phyloP scores from a whole-genome alignment of 768 basidiomycete species.

The Nidula microcarpa region DNA sequence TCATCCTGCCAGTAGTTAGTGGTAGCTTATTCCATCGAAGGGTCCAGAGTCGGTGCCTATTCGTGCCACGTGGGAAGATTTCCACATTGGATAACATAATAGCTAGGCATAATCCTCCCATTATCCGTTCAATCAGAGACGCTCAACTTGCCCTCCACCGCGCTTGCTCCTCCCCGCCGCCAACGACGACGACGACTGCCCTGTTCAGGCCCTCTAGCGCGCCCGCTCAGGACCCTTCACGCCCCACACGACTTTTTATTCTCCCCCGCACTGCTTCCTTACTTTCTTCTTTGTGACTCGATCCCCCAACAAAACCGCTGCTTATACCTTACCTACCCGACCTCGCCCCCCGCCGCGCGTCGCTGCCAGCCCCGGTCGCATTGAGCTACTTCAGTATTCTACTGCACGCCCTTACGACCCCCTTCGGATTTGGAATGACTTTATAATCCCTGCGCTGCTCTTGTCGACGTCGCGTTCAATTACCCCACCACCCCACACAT shows the following conservation, averaged over 20 bases:
- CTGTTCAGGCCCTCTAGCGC: neutral
- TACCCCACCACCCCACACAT: neutral
- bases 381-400: neutral
- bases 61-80: no score
- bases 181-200: neutral
- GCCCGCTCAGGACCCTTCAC: neutral
- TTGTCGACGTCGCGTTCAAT: neutral
- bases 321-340: neutral
- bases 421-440: neutral
- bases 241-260: neutral
- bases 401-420: neutral
- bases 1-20: no score
- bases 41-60: no score
- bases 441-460: no score
- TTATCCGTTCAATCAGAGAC: no score
- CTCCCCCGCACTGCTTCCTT: neutral
- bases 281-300: neutral
- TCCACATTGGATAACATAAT: no score
- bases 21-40: no score
- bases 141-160: neutral
- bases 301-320: neutral
- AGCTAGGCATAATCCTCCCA: no score
- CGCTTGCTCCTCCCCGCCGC: neutral
- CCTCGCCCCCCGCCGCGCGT: neutral
- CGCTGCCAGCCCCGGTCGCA: neutral